These are phyloP conservation scores for Solanum virginianum DNA, from an alignment of 257 asterid species.

Conservation along the genomic window DNA sequence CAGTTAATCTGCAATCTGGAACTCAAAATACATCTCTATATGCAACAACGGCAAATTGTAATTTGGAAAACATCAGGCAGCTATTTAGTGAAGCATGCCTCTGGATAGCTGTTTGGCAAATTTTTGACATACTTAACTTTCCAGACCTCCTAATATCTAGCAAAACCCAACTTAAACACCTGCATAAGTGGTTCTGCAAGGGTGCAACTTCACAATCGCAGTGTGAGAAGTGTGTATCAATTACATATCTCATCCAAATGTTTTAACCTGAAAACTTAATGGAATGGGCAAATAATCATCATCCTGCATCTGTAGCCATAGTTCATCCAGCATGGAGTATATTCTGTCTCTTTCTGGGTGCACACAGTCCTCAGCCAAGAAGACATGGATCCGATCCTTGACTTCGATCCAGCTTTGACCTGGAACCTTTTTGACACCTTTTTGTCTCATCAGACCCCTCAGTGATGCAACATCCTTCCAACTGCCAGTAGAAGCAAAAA, in stretches of 20 bases:
- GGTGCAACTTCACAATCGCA: neutral
- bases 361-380: constrained; percentile 48
- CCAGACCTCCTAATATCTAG: neutral
- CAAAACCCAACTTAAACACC: neutral
- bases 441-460: constrained; percentile 53
- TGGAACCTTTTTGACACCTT: constrained; percentile 41
- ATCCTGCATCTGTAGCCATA: constrained; percentile 51
- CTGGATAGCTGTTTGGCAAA: neutral
- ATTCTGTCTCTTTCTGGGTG: constrained; percentile 41
- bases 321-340: constrained; percentile 30
- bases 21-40: neutral
- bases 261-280: neutral
- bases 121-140: neutral
- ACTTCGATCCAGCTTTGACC: constrained; percentile 70
- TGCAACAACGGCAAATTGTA: neutral
- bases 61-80: neutral
- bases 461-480: constrained; percentile 49
- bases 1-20: neutral
- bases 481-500: constrained; percentile 50
- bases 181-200: neutral
- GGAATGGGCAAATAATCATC: constrained; percentile 19
- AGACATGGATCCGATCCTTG: constrained; percentile 34
- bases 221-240: neutral
- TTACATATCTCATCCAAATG: neutral
- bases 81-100: neutral